A percentile compares a stretch with the other conserved stretches of the same genome.
These are phyloP conservation scores for Penicillium aurantiogriseum DNA, from an alignment of 2,329 filamentous ascomycete genomes.

Conservation along the genomic window DNA sequence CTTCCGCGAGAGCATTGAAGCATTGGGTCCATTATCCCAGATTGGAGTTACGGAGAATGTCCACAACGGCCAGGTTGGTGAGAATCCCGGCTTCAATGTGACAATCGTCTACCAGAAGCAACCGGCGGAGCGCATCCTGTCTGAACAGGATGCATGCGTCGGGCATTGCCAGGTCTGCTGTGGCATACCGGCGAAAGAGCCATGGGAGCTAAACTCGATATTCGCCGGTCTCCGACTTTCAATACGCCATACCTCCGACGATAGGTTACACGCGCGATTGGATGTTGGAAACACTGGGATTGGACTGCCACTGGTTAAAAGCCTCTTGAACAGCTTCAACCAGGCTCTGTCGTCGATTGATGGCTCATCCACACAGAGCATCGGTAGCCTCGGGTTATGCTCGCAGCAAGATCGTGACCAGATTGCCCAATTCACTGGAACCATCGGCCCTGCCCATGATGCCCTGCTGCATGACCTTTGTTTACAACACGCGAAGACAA, in stretches of 20 bases:
- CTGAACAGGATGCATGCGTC: neutral
- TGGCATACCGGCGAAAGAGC: neutral
- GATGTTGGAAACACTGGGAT: conserved; percentile 6
- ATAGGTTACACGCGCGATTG: conserved; percentile 7
- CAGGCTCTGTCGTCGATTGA: conserved; percentile 12
- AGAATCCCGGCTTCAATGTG: neutral
- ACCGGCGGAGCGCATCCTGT: neutral
- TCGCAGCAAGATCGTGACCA: conserved; percentile 10
- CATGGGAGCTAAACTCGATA: neutral
- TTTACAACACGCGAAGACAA: conserved; percentile 11
- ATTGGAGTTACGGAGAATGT: neutral
- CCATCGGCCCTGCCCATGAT: conserved; percentile 8
- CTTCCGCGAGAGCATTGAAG: neutral
- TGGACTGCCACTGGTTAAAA: conserved; percentile 12
- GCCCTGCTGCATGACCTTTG: conserved; percentile 18
- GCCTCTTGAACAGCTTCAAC: conserved; percentile 14
- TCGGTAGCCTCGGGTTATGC: conserved; percentile 15
- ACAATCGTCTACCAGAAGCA: conserved; percentile 11
- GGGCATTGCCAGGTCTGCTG: conserved; percentile 6
- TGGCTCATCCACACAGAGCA: neutral
- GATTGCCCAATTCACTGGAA: conserved; percentile 12
- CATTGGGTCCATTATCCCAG: neutral
- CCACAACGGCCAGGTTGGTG: neutral
- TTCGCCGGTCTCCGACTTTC: conserved; percentile 6
- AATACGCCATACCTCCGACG: conserved; percentile 7